A percentile compares a stretch with the other conserved stretches of the same genome.
phyloP scores from a whole-genome alignment of 306 rosid species.

The Lathyrus tuberosus region DNA sequence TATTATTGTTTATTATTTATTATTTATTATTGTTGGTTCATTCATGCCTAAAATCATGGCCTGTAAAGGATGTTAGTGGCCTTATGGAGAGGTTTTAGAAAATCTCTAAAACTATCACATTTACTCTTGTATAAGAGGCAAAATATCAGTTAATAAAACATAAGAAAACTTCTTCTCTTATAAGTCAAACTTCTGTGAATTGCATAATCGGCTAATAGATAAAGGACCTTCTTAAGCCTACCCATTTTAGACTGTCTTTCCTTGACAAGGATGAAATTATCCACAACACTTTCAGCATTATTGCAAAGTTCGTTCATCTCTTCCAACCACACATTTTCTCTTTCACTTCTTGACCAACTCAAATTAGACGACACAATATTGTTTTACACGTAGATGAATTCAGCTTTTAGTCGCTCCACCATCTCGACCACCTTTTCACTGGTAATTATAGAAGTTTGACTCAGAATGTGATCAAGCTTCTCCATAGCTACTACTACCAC shows the following conservation, averaged over 20 bases:
- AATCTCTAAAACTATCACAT: no score
- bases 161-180: no score
- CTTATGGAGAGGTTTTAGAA: no score
- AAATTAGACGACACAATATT: background rate
- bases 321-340: constrained; percentile 26
- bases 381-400: background rate
- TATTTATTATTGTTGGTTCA: no score
- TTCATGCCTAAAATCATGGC: no score
- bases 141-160: no score
- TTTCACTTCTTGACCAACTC: constrained; percentile 1
- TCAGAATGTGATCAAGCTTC: constrained; percentile 19
- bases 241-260: background rate
- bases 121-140: no score
- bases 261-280: constrained; percentile 17
- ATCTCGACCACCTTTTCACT: background rate
- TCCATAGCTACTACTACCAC: background rate
- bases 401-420: constrained; percentile 3
- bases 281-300: background rate
- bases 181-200: constrained; percentile 6
- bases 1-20: no score
- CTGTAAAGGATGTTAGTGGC: no score
- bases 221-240: background rate
- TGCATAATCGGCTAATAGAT: background rate
- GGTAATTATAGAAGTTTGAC: background rate
- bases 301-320: constrained; percentile 21